Evolutionary conservation across 139 green algal genomes (phyloP).

Genomic region (Closterium sp.): DNA sequence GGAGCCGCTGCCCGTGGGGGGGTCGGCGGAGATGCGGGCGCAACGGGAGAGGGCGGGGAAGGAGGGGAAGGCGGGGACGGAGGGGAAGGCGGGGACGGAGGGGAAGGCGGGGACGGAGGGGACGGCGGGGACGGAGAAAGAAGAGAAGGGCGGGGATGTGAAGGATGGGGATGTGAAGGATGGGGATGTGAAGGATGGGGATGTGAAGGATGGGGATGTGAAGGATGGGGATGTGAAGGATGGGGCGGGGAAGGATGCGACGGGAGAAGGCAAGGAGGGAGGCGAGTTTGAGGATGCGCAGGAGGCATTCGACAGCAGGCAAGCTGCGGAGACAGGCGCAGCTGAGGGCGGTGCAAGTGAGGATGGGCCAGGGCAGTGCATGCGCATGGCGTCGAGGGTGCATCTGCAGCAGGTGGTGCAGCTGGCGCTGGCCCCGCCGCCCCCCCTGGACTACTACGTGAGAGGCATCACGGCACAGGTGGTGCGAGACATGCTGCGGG

Average conservation of each 20-base stretch:
- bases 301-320: background rate
- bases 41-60: too few species aligned
- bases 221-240: background rate
- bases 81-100: background rate
- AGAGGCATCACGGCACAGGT: conserved; percentile 53
- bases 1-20: background rate
- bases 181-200: background rate
- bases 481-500: background rate
- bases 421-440: conserved; percentile 54
- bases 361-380: background rate
- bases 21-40: background rate
- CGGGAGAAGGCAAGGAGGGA: background rate
- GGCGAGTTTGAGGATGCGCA: background rate
- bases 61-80: background rate
- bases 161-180: background rate
- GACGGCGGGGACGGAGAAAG: background rate
- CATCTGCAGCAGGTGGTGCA: conserved; percentile 62
- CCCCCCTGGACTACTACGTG: conserved; percentile 55
- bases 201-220: background rate
- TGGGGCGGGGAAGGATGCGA: background rate
- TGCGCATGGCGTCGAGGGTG: conserved; percentile 48
- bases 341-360: background rate
- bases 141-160: too few species aligned
- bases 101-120: background rate
- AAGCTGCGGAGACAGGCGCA: background rate